Evolutionary conservation across 2,329 filamentous ascomycete genomes (phyloP).

Genomic region (Ascochyta koolunga): DNA sequence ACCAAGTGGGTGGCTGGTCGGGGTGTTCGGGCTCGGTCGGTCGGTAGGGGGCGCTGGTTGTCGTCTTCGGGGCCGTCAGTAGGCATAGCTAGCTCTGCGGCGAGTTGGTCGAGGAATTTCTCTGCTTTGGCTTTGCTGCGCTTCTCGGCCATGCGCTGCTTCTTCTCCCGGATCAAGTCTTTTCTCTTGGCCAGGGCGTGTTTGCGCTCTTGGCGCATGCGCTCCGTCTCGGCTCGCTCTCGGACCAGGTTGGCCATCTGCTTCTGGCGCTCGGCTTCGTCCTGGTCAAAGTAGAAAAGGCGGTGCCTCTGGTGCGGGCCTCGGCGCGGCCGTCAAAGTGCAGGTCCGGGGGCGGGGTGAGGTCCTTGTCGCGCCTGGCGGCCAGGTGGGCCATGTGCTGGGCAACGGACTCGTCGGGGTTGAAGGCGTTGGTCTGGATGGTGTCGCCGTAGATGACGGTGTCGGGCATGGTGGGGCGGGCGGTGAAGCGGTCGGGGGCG

Average conservation of each 20-base stretch:
- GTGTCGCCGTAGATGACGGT: constrained; percentile 84
- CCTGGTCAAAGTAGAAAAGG: constrained; percentile 85
- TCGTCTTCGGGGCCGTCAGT: background rate
- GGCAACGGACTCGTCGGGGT: constrained; percentile 67
- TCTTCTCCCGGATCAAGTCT: constrained; percentile 64
- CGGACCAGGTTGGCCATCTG: constrained; percentile 79
- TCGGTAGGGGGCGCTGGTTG: too few relatives aligned
- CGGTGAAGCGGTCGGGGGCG: constrained; percentile 72
- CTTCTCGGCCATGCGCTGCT: constrained; percentile 65
- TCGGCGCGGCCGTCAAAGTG: constrained; percentile 89
- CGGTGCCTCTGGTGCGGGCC: constrained; percentile 84
- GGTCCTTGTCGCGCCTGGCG: constrained; percentile 74
- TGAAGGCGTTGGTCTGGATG: constrained; percentile 83
- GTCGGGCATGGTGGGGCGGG: constrained; percentile 68
- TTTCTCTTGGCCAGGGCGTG: constrained; percentile 68
- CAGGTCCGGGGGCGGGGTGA: constrained; percentile 77
- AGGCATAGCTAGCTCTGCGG: constrained; percentile 33
- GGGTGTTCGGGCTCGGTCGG: too few relatives aligned
- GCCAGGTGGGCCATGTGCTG: constrained; percentile 80
- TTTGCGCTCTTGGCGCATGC: constrained; percentile 54
- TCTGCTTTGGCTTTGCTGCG: constrained; percentile 71
- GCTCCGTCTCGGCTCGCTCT: constrained; percentile 72
- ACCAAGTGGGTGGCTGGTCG: too few relatives aligned
- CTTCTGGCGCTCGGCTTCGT: constrained; percentile 67
- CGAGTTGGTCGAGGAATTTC: constrained; percentile 67